A percentile compares a stretch with the other conserved stretches of the same genome.
These are phyloP conservation scores for Saccharomycopsis oosterbeekiorum DNA, from an alignment of 805 yeast genomes.

Conservation along the genomic window DNA sequence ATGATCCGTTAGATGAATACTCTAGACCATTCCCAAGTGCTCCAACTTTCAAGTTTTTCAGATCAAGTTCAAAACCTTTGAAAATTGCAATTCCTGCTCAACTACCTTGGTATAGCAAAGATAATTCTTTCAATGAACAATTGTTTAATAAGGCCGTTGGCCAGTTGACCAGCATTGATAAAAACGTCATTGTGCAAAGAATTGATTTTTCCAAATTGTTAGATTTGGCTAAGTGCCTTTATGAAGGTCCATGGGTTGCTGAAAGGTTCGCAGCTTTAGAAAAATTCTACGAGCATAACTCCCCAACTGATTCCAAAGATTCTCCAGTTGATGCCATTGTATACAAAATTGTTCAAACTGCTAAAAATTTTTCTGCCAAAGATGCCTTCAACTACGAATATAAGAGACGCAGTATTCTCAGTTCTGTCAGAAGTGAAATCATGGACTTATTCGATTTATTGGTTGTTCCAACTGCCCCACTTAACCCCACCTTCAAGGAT, in stretches of 20 bases:
- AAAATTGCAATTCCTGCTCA: conserved; percentile 64
- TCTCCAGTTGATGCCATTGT: conserved; percentile 71
- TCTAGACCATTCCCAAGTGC: conserved; percentile 65
- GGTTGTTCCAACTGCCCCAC: conserved; percentile 89
- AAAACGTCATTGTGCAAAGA: conserved; percentile 40
- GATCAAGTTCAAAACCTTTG: conserved; percentile 30
- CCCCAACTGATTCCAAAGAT: conserved; percentile 44
- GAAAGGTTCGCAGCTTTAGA: conserved; percentile 82
- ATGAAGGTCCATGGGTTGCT: conserved; percentile 99
- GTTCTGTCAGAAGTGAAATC: conserved; percentile 40
- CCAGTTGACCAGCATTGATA: conserved; percentile 42
- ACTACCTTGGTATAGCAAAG: conserved; percentile 74
- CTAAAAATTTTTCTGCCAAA: conserved; percentile 69
- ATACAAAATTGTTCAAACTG: conserved; percentile 61
- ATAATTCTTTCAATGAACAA: conserved; percentile 50
- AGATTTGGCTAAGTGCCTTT: conserved; percentile 76
- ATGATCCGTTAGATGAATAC: conserved; percentile 68
- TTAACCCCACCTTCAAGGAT: conserved; percentile 73
- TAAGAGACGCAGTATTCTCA: conserved; percentile 70
- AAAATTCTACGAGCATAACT: conserved; percentile 59
- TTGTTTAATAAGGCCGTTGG: conserved; percentile 56
- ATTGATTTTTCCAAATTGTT: conserved; percentile 68
- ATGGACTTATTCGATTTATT: conserved; percentile 61
- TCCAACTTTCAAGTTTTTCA: conserved; percentile 50
- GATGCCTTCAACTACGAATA: conserved; percentile 81